Evolutionary conservation across 1,284 basidiomycete genomes (phyloP), one percentile per base, ranked within the genome.

Genomic region (Apiotrichum montevideense): DNA sequence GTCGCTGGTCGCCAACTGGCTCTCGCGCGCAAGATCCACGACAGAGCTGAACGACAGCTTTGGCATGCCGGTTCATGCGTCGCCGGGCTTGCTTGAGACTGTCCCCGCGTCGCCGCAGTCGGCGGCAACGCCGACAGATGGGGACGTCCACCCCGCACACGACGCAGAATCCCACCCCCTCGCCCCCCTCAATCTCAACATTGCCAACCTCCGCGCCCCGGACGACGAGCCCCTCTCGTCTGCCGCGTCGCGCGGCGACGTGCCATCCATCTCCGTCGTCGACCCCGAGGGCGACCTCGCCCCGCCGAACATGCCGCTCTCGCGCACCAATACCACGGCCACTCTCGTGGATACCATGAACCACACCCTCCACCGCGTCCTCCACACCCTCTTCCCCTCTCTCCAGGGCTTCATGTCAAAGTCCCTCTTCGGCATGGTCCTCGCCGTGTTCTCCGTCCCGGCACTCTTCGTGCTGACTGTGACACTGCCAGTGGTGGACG

Each of bases 381-480:
- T 59, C 4, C 56, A 57, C 50, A 55, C 56, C 1, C 79, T 98
- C 11, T 96, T 96, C 76, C 94, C 95, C 0, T 90, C 93, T 0
- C 76, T 98, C 5, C 85, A 88, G 59, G 80, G 84, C 56, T 87
- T 96, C 72, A 66, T 78, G 34, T 79, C 81, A 47, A 94, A 95
- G 73, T 85, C 86, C 9, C 66, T 85, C 54, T 63, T 88, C 6
- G 88, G 87, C 4, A 85, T 85, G 73, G 76, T 88, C 15, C 86
- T 89, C 0, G 85, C 87, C 0, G 66, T 96, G 13, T 82, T 94
- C 55, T 91, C 91, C 6, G 85, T 86, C 0, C 95, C 95, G 0
- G 90, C 93, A 0, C 85, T 98, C 6, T 78, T 96, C 71, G 79
- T 82, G 10, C 79, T 98, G 52, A 97, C 93, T 0, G 67, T 97